phyloP scores from a whole-genome alignment of 257 asterid species.

The Scutellaria galericulata region DNA sequence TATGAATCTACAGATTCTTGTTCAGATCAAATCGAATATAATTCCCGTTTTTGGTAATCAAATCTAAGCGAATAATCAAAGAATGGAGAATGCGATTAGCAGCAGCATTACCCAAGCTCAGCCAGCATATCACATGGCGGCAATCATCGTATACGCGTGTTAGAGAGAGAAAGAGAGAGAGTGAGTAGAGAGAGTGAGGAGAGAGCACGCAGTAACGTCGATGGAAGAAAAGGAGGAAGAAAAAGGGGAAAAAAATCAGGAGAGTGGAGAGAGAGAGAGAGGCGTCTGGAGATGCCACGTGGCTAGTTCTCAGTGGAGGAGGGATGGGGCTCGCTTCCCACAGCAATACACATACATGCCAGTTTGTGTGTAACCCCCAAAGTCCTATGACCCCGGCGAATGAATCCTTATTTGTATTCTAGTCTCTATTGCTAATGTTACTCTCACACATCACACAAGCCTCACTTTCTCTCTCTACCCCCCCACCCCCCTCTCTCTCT shows the following conservation, averaged over 20 bases:
- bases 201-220: not conserved
- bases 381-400: constrained; percentile 72
- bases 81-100: not conserved
- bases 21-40: not conserved
- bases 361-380: constrained; percentile 60
- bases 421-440: constrained; percentile 37
- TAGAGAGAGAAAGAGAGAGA: constrained; percentile 13
- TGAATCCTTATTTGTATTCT: constrained; percentile 65
- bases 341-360: constrained; percentile 53
- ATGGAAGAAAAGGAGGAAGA: not conserved
- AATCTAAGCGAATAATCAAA: not conserved
- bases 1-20: not conserved
- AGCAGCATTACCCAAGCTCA: not conserved
- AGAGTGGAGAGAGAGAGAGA: constrained; percentile 48
- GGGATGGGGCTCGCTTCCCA: constrained; percentile 62
- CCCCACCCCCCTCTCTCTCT: constrained; percentile 41
- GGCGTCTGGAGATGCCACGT: constrained; percentile 66
- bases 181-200: not conserved
- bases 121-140: constrained; percentile 16
- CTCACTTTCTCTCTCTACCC: constrained; percentile 42
- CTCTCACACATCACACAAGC: constrained; percentile 39
- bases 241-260: constrained; percentile 18
- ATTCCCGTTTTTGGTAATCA: constrained; percentile 19
- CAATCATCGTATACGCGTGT: not conserved
- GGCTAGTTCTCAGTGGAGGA: constrained; percentile 54